Conservation (phyloP, 306 rosid genomes). For the Luffa acutangula region DNA sequence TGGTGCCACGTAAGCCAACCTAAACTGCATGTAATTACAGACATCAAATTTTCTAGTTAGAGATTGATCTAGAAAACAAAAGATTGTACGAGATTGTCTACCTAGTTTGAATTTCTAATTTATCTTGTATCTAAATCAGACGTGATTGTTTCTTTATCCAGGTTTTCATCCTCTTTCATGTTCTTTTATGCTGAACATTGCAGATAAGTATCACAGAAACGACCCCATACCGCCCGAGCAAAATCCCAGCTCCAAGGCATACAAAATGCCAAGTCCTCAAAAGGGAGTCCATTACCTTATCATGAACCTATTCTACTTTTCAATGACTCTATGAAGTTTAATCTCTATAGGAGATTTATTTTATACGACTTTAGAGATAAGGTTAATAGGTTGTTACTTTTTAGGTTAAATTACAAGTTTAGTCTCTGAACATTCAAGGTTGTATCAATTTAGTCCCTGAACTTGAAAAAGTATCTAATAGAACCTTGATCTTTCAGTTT, state of each 20-base stretch:
- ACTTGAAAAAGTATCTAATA: too few species aligned
- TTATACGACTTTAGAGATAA: neutral
- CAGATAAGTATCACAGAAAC: neutral
- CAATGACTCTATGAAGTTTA: neutral
- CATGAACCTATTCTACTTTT: neutral
- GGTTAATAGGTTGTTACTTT: neutral
- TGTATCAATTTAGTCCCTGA: too few species aligned
- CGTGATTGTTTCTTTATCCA: neutral
- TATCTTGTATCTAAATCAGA: neutral
- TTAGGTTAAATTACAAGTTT: too few species aligned
- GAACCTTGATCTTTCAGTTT: too few species aligned
- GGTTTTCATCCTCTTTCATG: neutral
- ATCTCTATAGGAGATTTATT: neutral
- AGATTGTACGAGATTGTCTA: neutral
- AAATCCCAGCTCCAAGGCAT: too few species aligned
- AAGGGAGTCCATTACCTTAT: neutral
- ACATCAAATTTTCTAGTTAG: neutral
- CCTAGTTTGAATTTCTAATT: neutral
- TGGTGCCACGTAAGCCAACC: slow-evolving; percentile 82
- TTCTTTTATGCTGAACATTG: neutral
- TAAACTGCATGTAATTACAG: slow-evolving; percentile 41
- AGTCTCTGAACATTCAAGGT: too few species aligned
- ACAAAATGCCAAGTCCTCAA: too few species aligned
- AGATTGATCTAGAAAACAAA: neutral
- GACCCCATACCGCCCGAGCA: too few species aligned